These are phyloP conservation scores for Cylindrotheca closterium DNA, from an alignment of 108 stramenopile genomes.

Conservation along the genomic window DNA sequence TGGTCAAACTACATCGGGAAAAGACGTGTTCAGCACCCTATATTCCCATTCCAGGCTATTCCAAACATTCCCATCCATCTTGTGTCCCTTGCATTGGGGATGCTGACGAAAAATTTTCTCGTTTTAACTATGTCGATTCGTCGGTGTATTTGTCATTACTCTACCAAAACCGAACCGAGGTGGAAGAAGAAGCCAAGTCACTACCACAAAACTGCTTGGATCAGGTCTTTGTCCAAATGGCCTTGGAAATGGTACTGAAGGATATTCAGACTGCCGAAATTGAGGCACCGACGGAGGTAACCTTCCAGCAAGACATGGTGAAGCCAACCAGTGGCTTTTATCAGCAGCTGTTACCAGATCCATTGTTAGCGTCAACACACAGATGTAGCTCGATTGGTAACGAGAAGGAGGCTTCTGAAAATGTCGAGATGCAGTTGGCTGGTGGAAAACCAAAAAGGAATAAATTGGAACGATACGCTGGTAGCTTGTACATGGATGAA, in stretches of 20 bases:
- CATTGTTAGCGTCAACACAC: not conserved
- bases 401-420: not conserved
- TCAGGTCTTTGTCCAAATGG: conserved; percentile 22
- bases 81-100: conserved; percentile 33
- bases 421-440: not conserved
- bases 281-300: conserved; percentile 22
- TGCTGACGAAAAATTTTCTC: conserved; percentile 40
- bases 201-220: conserved; percentile 8
- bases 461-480: not conserved
- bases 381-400: too few species aligned
- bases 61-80: conserved; percentile 23
- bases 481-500: conserved; percentile 41
- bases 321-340: conserved; percentile 25
- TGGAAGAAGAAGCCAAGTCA: conserved; percentile 7
- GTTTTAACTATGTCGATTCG: conserved; percentile 52
- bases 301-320: conserved; percentile 15
- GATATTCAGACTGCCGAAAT: conserved; percentile 23
- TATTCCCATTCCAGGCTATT: conserved; percentile 38
- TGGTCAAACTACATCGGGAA: conserved; percentile 64
- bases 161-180: conserved; percentile 13
- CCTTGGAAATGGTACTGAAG: conserved; percentile 31
- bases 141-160: conserved; percentile 15
- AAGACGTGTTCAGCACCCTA: conserved; percentile 59
- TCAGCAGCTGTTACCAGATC: conserved; percentile 24
- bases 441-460: not conserved